These are phyloP conservation scores for Grigorovia transvaalensis DNA, from an alignment of 805 yeast species.

Conservation along the genomic window DNA sequence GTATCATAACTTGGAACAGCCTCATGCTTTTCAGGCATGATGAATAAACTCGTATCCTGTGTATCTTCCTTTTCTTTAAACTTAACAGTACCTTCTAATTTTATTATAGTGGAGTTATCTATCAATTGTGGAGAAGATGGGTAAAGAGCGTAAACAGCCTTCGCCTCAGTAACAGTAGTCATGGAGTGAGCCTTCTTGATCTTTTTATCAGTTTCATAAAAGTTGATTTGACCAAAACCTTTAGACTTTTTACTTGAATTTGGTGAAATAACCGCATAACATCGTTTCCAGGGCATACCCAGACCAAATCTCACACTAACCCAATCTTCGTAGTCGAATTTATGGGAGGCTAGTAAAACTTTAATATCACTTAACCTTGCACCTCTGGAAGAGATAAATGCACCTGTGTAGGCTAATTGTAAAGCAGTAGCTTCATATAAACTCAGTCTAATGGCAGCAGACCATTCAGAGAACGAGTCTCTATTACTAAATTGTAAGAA, in stretches of 20 bases:
- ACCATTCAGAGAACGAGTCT: slow-evolving; percentile 65
- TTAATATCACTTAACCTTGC: slow-evolving; percentile 77
- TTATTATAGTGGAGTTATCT: slow-evolving; percentile 80
- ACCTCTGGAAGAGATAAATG: slow-evolving; percentile 85
- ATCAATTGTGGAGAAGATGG: slow-evolving; percentile 76
- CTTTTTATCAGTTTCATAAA: slow-evolving; percentile 73
- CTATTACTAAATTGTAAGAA: slow-evolving; percentile 65
- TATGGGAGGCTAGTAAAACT: slow-evolving; percentile 73
- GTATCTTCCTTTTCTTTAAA: slow-evolving; percentile 43
- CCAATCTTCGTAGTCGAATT: slow-evolving; percentile 88
- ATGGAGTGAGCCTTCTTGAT: slow-evolving; percentile 58
- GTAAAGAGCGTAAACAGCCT: slow-evolving; percentile 78
- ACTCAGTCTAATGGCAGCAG: slow-evolving; percentile 70
- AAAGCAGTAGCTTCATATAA: slow-evolving; percentile 70
- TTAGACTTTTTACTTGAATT: slow-evolving; percentile 36
- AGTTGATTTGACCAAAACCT: slow-evolving; percentile 55
- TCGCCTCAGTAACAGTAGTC: slow-evolving; percentile 66
- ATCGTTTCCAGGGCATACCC: slow-evolving; percentile 96
- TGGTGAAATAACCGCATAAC: slow-evolving; percentile 83
- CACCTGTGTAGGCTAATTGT: slow-evolving; percentile 96
- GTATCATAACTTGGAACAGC: slow-evolving; percentile 66
- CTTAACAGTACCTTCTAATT: slow-evolving; percentile 71
- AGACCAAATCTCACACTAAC: slow-evolving; percentile 88
- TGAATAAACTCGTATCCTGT: slow-evolving; percentile 38
- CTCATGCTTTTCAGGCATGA: slow-evolving; percentile 63